Evolutionary conservation across 179 eudicot genomes (phyloP).

Genomic region (Patellifolia procumbens): DNA sequence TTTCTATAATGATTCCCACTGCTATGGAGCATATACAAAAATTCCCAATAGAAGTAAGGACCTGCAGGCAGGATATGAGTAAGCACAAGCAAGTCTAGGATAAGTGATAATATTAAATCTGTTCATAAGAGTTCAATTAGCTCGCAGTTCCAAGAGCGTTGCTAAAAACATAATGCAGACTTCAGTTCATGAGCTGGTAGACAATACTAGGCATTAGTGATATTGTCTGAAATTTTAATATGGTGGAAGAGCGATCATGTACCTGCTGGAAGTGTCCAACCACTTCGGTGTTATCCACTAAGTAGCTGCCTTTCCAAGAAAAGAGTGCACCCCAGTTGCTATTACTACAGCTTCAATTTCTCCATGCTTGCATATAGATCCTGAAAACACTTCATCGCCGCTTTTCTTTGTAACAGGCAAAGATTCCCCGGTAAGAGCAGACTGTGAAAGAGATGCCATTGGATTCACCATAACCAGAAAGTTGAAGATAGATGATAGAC

Average conservation of each 20-base stretch:
- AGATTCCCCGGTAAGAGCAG: conserved; percentile 69
- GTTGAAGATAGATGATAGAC: neutral
- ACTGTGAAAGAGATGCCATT: conserved; percentile 38
- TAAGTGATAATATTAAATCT: neutral
- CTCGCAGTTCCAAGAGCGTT: conserved; percentile 4
- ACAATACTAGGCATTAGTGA: no score
- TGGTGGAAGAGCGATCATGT: neutral
- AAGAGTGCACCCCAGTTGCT: conserved; percentile 73
- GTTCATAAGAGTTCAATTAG: neutral
- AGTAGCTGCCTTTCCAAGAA: conserved; percentile 78
- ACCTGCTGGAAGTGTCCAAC: conserved; percentile 82
- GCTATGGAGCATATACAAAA: conserved; percentile 79
- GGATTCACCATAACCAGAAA: conserved; percentile 17
- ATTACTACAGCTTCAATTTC: conserved; percentile 75
- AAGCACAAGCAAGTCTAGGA: neutral
- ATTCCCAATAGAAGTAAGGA: conserved; percentile 69
- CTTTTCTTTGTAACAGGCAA: conserved; percentile 61
- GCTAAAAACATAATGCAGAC: no score
- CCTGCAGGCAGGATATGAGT: conserved; percentile 37
- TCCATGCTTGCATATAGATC: conserved; percentile 75
- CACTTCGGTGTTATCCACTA: conserved; percentile 60
- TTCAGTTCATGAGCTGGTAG: neutral
- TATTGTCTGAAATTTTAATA: no score
- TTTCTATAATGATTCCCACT: conserved; percentile 65
- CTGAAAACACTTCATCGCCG: conserved; percentile 69